phyloP scores from a whole-genome alignment of 441 rosid genomes.

The Pelargonium australe region DNA sequence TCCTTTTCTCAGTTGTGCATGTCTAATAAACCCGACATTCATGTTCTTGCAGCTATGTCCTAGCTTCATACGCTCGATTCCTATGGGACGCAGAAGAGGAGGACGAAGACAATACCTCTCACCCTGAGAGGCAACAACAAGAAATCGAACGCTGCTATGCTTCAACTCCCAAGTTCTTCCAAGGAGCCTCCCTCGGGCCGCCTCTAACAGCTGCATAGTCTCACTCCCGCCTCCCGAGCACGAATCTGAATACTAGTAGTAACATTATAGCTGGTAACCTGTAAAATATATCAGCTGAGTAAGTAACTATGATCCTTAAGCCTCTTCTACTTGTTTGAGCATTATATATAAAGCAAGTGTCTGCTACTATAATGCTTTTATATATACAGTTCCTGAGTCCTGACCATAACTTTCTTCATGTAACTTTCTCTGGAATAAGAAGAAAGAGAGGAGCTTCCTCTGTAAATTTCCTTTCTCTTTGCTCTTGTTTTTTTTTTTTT shows the following conservation, averaged over 20 bases:
- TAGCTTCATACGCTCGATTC: constrained; percentile 77
- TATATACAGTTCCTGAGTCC: not conserved
- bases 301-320: not conserved
- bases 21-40: not conserved
- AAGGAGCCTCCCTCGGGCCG: not conserved
- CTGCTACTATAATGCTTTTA: too few relatives aligned
- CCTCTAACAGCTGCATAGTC: not conserved
- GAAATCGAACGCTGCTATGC: constrained; percentile 2
- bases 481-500: too few relatives aligned
- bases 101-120: constrained; percentile 30
- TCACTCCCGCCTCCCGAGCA: not conserved
- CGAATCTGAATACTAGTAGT: too few relatives aligned
- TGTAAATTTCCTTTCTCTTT: too few relatives aligned
- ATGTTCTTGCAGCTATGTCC: constrained; percentile 47
- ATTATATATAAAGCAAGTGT: not conserved
- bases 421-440: not conserved
- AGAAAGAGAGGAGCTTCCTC: too few relatives aligned
- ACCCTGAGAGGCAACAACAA: constrained; percentile 13
- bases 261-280: too few relatives aligned
- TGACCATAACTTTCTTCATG: not conserved
- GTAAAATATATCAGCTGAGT: not conserved
- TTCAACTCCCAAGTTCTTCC: constrained; percentile 4
- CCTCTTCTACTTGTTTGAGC: not conserved
- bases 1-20: not conserved
- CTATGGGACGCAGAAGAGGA: constrained; percentile 68